Conservation (phyloP, 2,329 filamentous ascomycete genomes). For the Immersiporthe knoxdaviesiana region DNA sequence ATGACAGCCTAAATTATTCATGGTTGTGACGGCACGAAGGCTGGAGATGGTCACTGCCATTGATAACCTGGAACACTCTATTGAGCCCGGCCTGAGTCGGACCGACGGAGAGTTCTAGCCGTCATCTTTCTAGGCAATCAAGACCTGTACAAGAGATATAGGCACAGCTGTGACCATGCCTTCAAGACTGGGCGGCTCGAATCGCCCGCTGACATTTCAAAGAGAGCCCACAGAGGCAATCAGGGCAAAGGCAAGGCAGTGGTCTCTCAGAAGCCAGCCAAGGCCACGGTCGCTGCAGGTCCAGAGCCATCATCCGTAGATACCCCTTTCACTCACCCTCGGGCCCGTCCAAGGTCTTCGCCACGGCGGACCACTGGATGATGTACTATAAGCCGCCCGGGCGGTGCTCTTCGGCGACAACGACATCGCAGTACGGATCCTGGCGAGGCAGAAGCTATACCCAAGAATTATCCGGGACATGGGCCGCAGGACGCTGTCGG, state of each 20-base stretch:
- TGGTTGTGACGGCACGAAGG: background rate
- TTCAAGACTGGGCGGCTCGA: background rate
- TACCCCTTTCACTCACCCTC: slow-evolving; percentile 50
- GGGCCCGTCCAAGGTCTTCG: slow-evolving; percentile 44
- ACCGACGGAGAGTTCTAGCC: background rate
- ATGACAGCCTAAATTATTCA: background rate
- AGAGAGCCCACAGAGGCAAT: background rate
- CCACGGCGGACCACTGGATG: slow-evolving; percentile 60
- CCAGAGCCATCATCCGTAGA: background rate
- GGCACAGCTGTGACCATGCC: background rate
- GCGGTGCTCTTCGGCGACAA: slow-evolving; percentile 53
- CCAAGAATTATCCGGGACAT: slow-evolving; percentile 56
- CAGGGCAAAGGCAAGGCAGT: background rate
- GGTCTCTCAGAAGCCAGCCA: background rate
- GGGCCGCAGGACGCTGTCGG: slow-evolving; percentile 48
- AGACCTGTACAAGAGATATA: background rate
- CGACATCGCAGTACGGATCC: slow-evolving; percentile 51
- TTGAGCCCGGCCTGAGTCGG: background rate
- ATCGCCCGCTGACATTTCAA: background rate
- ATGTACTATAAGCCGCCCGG: slow-evolving; percentile 60
- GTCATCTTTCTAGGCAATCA: too few species aligned
- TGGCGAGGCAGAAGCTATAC: slow-evolving; percentile 42
- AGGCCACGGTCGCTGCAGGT: background rate
- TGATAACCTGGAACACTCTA: background rate
- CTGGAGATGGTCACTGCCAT: background rate